Evolutionary conservation across 306 rosid species (phyloP).

Genomic region (Arachis stenosperma): DNA sequence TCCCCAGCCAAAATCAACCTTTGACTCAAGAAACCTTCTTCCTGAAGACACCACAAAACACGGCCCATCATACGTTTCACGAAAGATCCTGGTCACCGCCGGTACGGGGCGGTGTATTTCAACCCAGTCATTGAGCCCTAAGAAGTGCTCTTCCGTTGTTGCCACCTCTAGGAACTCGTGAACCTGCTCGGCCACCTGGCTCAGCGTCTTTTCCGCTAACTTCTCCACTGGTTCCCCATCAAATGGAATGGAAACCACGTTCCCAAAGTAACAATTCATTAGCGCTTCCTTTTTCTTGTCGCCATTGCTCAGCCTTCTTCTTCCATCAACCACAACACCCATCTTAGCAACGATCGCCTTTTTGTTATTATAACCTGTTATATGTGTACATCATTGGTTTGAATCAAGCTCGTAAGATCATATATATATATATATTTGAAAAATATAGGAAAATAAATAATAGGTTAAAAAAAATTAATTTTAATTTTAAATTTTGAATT

Average conservation of each 20-base stretch:
- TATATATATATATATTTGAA: too few relatives aligned
- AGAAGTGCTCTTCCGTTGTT: constrained; percentile 59
- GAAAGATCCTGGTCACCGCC: constrained; percentile 49
- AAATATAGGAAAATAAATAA: too few relatives aligned
- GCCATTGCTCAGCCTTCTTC: constrained; percentile 45
- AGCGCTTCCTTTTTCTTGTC: constrained; percentile 1
- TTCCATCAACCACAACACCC: constrained; percentile 80
- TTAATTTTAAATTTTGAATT: too few relatives aligned
- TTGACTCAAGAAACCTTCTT: constrained; percentile 50
- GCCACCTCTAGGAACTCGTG: constrained; percentile 48
- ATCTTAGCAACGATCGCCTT: constrained; percentile 45
- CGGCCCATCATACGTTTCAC: constrained; percentile 39
- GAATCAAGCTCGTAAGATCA: too few relatives aligned
- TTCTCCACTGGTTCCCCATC: constrained; percentile 42
- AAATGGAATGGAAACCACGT: constrained; percentile 64
- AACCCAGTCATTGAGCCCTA: constrained; percentile 74
- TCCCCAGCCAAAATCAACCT: constrained; percentile 83
- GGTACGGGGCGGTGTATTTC: constrained; percentile 62
- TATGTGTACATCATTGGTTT: too few relatives aligned
- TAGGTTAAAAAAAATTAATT: too few relatives aligned
- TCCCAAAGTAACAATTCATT: constrained; percentile 61
- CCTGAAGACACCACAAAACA: constrained; percentile 74
- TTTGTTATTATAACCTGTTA: too few relatives aligned
- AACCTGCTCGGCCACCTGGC: constrained; percentile 52
- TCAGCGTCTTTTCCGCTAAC: constrained; percentile 45